Evolutionary conservation across 306 rosid genomes (phyloP), one percentile per base, ranked within the genome.

Genomic region (Sechiopsis laciniata): DNA sequence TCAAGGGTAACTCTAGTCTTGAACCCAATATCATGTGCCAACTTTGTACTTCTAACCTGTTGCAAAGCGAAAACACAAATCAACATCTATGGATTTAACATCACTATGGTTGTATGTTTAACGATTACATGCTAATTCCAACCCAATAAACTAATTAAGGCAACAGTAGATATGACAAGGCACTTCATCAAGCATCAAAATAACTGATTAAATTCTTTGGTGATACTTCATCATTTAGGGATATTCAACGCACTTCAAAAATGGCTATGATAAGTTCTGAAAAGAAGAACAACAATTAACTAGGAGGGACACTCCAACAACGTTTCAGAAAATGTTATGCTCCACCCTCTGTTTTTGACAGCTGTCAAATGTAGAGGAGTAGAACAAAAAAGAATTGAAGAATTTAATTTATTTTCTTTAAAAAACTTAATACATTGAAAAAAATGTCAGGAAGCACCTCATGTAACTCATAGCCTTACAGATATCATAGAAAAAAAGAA

Each of bases 31-130:
- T 86, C 89, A 12, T 72, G 54, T 24, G 79, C 88, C 48, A 93
- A 78, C 78, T 81, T 90, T 77, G 80, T 87, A 80, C 87, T 87
- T 79, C 73, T 84, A 76, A 86, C 97, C 98, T 93, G 88, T 78
- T 78, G 75, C 79, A 73, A 87, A 80, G 74, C 74, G 56, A 72
- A 16, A 54, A n/a, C 12, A 68, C 37, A 48, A 55, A 55, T 54
- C 32, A 55, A 37, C 16, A n/a, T 55, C 40, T 72, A 32, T 32
- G 37, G 37, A 32, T 32, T 32, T 32, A 32, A 32, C 37, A 32
- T 32, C 37, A 32, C 37, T 3, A 32, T 0, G 37, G 37, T 32
- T 5, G 5, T 32, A 56, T 11, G 48, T 42, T 12, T 42, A 42
- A 70, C 46, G 1, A 52, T 4, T 29, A 70, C 10, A 68, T 21